Percentiles rank a stretch among this genome's conserved stretches.
phyloP scores from a whole-genome alignment of 2,329 filamentous ascomycete genomes.

The Elsinoe ampelina region DNA sequence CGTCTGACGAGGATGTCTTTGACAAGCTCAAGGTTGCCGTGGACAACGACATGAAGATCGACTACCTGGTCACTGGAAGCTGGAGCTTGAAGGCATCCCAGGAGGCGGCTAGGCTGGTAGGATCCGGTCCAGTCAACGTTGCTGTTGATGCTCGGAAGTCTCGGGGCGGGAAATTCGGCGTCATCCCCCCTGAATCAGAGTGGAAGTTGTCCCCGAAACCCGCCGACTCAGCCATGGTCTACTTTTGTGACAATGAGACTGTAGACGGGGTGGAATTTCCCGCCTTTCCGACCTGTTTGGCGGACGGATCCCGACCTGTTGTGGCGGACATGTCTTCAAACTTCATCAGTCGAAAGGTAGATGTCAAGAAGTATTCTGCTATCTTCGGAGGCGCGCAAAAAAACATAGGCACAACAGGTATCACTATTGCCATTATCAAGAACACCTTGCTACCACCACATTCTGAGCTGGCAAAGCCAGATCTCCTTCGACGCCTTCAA shows the following conservation, averaged over 20 bases:
- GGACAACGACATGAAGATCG: slow-evolving; percentile 63
- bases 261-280: slow-evolving; percentile 91
- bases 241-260: slow-evolving; percentile 91
- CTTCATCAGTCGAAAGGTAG: slow-evolving; percentile 72
- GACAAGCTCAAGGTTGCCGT: slow-evolving; percentile 55
- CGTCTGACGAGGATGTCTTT: slow-evolving; percentile 45
- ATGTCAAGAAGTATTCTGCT: slow-evolving; percentile 67
- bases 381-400: slow-evolving; percentile 93
- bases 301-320: slow-evolving; percentile 53
- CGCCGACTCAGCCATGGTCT: slow-evolving; percentile 59
- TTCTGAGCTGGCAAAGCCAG: slow-evolving; percentile 54
- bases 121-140: slow-evolving; percentile 70
- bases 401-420: slow-evolving; percentile 77
- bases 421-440: slow-evolving; percentile 77
- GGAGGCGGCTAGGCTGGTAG: slow-evolving; percentile 70
- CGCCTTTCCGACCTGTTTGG: slow-evolving; percentile 56
- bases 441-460: slow-evolving; percentile 67
- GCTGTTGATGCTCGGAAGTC: slow-evolving; percentile 54
- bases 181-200: slow-evolving; percentile 64
- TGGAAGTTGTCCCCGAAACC: slow-evolving; percentile 63
- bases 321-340: slow-evolving; percentile 93
- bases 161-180: slow-evolving; percentile 76
- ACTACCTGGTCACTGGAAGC: slow-evolving; percentile 83
- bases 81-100: slow-evolving; percentile 86
- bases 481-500: slow-evolving; percentile 62